A percentile compares a stretch with the other conserved stretches of the same genome.
Conservation (phyloP, 176 grass and related monocot genomes). For the Canna indica region DNA sequence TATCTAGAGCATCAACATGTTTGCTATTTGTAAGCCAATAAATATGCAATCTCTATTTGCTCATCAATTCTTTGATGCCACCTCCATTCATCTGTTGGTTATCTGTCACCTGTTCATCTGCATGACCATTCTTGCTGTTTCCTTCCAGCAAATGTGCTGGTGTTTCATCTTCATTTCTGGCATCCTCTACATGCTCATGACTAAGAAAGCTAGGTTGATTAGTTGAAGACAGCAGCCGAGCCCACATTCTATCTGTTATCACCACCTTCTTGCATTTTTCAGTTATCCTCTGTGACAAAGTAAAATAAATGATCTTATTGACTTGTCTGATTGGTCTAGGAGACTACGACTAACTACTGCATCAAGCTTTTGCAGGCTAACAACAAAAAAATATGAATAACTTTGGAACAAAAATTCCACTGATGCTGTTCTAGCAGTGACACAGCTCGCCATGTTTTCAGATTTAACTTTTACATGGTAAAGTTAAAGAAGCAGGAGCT, state of each 20-base stretch:
- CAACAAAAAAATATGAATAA: too few species aligned
- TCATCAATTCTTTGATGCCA: neutral
- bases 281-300: slow-evolving; percentile 50
- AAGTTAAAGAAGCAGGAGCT: neutral
- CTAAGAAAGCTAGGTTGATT: slow-evolving; percentile 96
- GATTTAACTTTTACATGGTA: too few species aligned
- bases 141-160: slow-evolving; percentile 22
- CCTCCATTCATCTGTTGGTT: neutral
- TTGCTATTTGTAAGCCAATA: neutral
- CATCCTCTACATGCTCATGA: slow-evolving; percentile 56
- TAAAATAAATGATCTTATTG: neutral
- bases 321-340: neutral
- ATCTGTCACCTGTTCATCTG: neutral
- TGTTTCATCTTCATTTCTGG: slow-evolving; percentile 39
- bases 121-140: neutral
- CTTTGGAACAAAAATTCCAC: too few species aligned
- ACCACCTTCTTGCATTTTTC: slow-evolving; percentile 71
- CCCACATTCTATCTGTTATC: slow-evolving; percentile 95
- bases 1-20: neutral
- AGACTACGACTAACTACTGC: too few species aligned
- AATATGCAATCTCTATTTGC: neutral
- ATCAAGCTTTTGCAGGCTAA: too few species aligned
- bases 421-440: too few species aligned
- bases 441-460: too few species aligned
- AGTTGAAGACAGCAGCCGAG: slow-evolving; percentile 82